Percentiles rank a stretch among this genome's conserved stretches.
phyloP scores from a whole-genome alignment of 208 protist species.

The Crithidia bombi region DNA sequence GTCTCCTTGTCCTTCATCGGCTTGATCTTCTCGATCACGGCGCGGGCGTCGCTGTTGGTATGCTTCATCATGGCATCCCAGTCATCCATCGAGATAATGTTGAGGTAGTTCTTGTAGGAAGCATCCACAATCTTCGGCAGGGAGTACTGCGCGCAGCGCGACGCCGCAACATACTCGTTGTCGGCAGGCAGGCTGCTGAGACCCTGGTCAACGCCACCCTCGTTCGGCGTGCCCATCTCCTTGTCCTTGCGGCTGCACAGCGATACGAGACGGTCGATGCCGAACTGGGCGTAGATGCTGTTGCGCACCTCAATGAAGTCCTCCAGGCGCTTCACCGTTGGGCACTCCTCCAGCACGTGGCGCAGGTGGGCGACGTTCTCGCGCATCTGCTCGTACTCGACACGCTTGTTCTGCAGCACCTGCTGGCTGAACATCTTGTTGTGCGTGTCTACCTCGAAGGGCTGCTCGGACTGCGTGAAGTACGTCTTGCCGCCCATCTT shows the following conservation, averaged over 20 bases:
- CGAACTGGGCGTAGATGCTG: conserved; percentile 64
- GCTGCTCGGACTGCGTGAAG: conserved; percentile 64
- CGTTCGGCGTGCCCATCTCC: conserved; percentile 70
- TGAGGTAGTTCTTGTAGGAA: conserved; percentile 78
- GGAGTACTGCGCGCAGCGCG: conserved; percentile 79
- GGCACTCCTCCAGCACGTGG: conserved; percentile 56
- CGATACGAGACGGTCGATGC: conserved; percentile 84
- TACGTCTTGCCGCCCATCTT: conserved; percentile 74
- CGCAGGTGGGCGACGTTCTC: conserved; percentile 55
- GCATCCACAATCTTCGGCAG: conserved; percentile 82
- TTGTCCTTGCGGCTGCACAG: conserved; percentile 70
- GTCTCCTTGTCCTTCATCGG: conserved; percentile 73
- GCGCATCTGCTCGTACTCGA: conserved; percentile 86
- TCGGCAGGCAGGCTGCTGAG: conserved; percentile 38
- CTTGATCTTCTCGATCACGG: conserved; percentile 53
- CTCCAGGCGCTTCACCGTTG: conserved; percentile 56
- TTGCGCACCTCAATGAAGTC: conserved; percentile 68
- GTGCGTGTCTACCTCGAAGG: conserved; percentile 81
- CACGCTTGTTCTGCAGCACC: conserved; percentile 85
- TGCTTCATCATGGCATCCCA: conserved; percentile 66
- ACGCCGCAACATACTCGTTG: conserved; percentile 60
- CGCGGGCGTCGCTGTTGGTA: conserved; percentile 39
- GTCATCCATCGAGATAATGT: conserved; percentile 62
- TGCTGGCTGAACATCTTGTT: conserved; percentile 90
- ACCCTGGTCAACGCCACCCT: conserved; percentile 62